Conservation (phyloP, 108 stramenopile species). For the Mediolabrus comicus region DNA sequence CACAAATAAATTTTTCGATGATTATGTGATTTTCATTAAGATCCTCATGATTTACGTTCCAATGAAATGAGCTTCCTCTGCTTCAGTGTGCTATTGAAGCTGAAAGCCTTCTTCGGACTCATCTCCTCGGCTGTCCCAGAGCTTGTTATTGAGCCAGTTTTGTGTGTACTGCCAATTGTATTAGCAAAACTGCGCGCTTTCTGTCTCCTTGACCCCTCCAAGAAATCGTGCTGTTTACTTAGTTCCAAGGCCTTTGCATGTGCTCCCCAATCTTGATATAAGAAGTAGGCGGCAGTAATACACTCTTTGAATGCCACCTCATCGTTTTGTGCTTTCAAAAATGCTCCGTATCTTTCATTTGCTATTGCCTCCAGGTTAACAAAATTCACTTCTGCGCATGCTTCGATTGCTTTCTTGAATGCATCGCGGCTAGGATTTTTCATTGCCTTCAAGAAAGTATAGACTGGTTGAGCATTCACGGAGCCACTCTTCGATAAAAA, state of each 20-base stretch:
- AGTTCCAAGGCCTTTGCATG: neutral
- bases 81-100: neutral
- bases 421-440: slow-evolving; percentile 3
- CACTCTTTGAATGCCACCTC: neutral
- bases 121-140: neutral
- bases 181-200: neutral
- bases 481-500: slow-evolving; percentile 13
- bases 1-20: neutral
- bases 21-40: neutral
- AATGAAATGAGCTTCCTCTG: neutral
- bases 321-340: slow-evolving; percentile 5
- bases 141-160: neutral
- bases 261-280: slow-evolving; percentile 41
- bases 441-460: slow-evolving; percentile 17
- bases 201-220: neutral
- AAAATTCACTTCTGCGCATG: slow-evolving; percentile 16
- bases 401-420: slow-evolving; percentile 31
- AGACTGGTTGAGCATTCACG: slow-evolving; percentile 30
- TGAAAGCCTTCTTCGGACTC: neutral
- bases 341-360: slow-evolving; percentile 29
- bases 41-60: too few relatives aligned
- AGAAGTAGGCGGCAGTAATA: slow-evolving; percentile 15
- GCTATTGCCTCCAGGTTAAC: slow-evolving; percentile 33
- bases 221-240: slow-evolving; percentile 5
- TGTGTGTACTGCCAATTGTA: neutral